phyloP scores from a whole-genome alignment of 345 rosid genomes.

The Murraya koenigii region DNA sequence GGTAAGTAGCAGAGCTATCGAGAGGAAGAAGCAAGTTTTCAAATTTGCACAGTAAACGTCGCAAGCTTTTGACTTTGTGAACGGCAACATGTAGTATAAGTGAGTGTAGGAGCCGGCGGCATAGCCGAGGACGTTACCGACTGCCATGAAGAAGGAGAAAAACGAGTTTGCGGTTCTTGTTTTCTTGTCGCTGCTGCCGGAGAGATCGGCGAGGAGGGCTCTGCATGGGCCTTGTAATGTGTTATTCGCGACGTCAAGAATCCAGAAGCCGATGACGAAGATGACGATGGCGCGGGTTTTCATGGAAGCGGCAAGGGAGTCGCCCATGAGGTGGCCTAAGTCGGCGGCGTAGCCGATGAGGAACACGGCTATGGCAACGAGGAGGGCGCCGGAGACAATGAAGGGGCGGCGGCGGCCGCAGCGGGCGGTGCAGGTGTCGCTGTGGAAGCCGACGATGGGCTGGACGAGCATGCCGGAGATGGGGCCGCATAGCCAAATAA shows the following conservation, averaged over 20 bases:
- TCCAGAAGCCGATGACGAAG: constrained; percentile 81
- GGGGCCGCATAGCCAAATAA: constrained; percentile 95
- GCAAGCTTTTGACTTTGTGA: constrained; percentile 66
- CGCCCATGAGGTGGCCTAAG: constrained; percentile 60
- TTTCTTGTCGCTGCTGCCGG: constrained; percentile 48
- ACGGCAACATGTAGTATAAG: constrained; percentile 56
- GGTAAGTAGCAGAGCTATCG: constrained; percentile 46
- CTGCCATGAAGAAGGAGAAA: constrained; percentile 89
- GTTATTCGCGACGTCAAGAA: constrained; percentile 90
- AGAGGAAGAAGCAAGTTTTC: constrained; percentile 72
- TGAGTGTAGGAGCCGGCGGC: constrained; percentile 66
- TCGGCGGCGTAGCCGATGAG: constrained; percentile 86
- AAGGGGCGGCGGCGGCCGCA: constrained; percentile 93
- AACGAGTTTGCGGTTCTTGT: constrained; percentile 58
- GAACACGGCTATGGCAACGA: constrained; percentile 59
- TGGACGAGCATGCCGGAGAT: constrained; percentile 86
- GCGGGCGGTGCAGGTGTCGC: constrained; percentile 71
- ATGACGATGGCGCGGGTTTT: constrained; percentile 65
- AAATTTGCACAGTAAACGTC: constrained; percentile 84
- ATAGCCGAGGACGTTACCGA: constrained; percentile 80
- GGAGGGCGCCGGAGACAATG: constrained; percentile 51
- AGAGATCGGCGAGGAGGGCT: constrained; percentile 81
- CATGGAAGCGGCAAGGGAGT: constrained; percentile 25
- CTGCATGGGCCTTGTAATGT: constrained; percentile 82
- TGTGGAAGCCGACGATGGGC: constrained; percentile 79